Evolutionary conservation across 1,284 basidiomycete genomes (phyloP).

Genomic region (Irpex sp.): DNA sequence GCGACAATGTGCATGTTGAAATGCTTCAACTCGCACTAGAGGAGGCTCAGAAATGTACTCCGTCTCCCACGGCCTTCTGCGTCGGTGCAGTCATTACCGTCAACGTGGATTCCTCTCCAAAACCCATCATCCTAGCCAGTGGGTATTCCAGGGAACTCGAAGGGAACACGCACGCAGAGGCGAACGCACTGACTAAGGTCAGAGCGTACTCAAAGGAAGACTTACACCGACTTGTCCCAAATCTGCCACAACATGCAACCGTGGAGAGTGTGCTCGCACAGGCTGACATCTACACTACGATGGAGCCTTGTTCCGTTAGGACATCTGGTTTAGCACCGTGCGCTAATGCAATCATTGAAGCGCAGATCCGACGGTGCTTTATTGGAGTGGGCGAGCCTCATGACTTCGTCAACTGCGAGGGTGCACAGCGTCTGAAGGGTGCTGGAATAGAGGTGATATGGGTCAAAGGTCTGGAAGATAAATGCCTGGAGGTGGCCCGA

Average conservation of each 20-base stretch:
- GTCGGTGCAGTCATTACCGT: conserved; percentile 87
- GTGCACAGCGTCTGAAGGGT: conserved; percentile 71
- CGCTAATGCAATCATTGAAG: conserved; percentile 79
- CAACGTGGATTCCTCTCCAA: conserved; percentile 34
- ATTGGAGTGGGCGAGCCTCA: conserved; percentile 92
- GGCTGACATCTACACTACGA: conserved; percentile 87
- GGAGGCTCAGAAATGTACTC: conserved; percentile 72
- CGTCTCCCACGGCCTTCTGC: conserved; percentile 85
- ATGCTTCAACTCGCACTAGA: conserved; percentile 67
- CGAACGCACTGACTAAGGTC: conserved; percentile 87
- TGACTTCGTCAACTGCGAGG: conserved; percentile 95
- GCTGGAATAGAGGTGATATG: conserved; percentile 79
- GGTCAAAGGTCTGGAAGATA: conserved; percentile 65
- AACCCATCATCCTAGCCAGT: conserved; percentile 61
- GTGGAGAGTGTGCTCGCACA: conserved; percentile 48
- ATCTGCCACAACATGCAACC: conserved; percentile 21
- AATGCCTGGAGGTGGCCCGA: conserved; percentile 78
- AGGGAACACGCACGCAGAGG: conserved; percentile 98
- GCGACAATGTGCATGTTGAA: conserved; percentile 13
- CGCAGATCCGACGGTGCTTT: conserved; percentile 73
- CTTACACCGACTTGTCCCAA: conserved; percentile 41
- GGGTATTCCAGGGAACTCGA: conserved; percentile 92
- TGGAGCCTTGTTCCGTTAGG: conserved; percentile 94
- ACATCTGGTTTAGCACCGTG: conserved; percentile 88
- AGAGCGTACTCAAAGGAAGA: conserved; percentile 39